phyloP scores from a whole-genome alignment of 2,329 filamentous ascomycete species.

The Helotiales sp. region DNA sequence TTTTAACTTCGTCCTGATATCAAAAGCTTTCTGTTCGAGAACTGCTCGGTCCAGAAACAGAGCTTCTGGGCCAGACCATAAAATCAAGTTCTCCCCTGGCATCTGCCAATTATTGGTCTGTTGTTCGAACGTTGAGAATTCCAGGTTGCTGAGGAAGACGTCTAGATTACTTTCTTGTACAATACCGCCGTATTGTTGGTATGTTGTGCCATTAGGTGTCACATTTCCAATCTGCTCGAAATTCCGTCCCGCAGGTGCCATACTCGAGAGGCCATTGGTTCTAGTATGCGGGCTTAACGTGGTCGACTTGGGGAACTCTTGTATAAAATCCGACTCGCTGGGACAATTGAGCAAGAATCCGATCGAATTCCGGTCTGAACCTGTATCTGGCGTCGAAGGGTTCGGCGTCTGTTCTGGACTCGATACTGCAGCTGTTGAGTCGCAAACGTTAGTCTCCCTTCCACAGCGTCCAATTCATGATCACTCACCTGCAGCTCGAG shows the following conservation, averaged over 20 bases:
- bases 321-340: conserved; percentile 32
- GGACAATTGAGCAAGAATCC: conserved; percentile 34
- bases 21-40: conserved; percentile 30
- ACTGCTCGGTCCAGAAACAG: conserved; percentile 22
- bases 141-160: conserved; percentile 28
- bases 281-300: conserved; percentile 25
- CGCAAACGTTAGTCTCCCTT: conserved; percentile 8
- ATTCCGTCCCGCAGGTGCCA: conserved; percentile 1
- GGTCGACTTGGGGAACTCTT: conserved; percentile 30
- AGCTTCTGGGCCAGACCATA: conserved; percentile 23
- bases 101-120: conserved; percentile 28
- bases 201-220: conserved; percentile 1
- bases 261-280: conserved; percentile 11
- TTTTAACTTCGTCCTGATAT: conserved; percentile 32
- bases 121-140: conserved; percentile 31
- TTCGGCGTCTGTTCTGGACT: conserved; percentile 26
- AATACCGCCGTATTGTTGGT: conserved; percentile 19
- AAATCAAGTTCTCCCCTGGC: conserved; percentile 24
- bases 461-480: not conserved
- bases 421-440: conserved; percentile 17
- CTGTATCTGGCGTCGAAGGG: conserved; percentile 27
- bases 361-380: conserved; percentile 35
- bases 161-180: conserved; percentile 24
- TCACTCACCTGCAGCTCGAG: conserved; percentile 22
- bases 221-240: conserved; percentile 11